Evolutionary conservation across 495 filamentous ascomycete species (phyloP).

Genomic region (Aspergillus heteromorphus): DNA sequence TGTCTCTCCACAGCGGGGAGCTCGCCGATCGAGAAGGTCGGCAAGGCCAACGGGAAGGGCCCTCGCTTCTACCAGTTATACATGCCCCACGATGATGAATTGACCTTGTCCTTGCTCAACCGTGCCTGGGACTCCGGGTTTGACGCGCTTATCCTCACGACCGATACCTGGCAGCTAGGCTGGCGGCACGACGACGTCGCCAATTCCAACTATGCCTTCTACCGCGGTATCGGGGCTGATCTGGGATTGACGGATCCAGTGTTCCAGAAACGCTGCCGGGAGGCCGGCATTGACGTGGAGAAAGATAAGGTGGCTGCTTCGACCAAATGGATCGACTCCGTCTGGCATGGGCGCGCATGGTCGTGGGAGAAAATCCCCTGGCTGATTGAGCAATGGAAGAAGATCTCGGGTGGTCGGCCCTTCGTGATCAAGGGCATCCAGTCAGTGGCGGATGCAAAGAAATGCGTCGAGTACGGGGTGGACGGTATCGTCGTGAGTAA

Average conservation of each 20-base stretch:
- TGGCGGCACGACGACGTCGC: conserved; percentile 60
- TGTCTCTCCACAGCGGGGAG: conserved; percentile 56
- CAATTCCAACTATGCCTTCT: conserved; percentile 59
- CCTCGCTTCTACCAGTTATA: conserved; percentile 62
- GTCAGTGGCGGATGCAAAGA: conserved; percentile 4
- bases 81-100: conserved; percentile 57
- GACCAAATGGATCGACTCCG: conserved; percentile 58
- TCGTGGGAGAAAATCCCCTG: conserved; percentile 54
- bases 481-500: conserved; percentile 58
- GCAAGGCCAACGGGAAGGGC: conserved; percentile 44
- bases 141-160: conserved; percentile 54
- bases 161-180: conserved; percentile 61
- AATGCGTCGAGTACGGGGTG: conserved; percentile 48
- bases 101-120: conserved; percentile 49
- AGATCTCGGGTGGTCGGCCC: conserved; percentile 49
- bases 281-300: conserved; percentile 48
- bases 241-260: conserved; percentile 55
- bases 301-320: conserved; percentile 45
- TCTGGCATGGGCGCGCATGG: conserved; percentile 59
- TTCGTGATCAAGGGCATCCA: conserved; percentile 40
- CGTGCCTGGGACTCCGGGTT: conserved; percentile 55
- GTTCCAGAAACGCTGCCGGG: conserved; percentile 46
- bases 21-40: conserved; percentile 54
- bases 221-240: conserved; percentile 50
- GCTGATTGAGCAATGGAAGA: conserved; percentile 48